A percentile compares a stretch with the other conserved stretches of the same genome.
These are phyloP conservation scores for Ophiostoma triangulosporum DNA, from an alignment of 2,329 filamentous ascomycete species.

Conservation along the genomic window DNA sequence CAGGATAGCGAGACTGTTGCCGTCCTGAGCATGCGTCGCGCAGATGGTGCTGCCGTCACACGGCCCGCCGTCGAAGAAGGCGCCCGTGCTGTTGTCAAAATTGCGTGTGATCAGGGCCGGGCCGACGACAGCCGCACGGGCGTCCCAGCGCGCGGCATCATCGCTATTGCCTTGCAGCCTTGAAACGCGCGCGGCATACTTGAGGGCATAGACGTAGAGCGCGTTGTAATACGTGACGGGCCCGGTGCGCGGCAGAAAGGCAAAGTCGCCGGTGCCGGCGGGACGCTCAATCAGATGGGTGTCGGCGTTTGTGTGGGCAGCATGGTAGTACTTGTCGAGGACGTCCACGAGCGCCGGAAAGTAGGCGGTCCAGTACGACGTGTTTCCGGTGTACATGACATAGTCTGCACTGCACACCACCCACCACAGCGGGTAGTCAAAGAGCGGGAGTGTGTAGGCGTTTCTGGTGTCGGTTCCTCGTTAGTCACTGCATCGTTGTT, in stretches of 20 bases:
- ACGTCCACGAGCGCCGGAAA: slow-evolving; percentile 27
- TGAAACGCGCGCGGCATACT: slow-evolving; percentile 30
- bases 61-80: slow-evolving; percentile 31
- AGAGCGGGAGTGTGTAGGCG: slow-evolving; percentile 32
- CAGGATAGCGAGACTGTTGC: slow-evolving; percentile 34
- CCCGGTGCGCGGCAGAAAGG: slow-evolving; percentile 33
- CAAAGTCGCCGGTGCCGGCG: slow-evolving; percentile 35
- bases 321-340: slow-evolving; percentile 36
- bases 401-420: slow-evolving; percentile 33
- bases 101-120: slow-evolving; percentile 24
- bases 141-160: slow-evolving; percentile 28
- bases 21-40: slow-evolving; percentile 33
- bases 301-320: slow-evolving; percentile 24
- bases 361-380: slow-evolving; percentile 26
- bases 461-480: slow-evolving; percentile 19
- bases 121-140: slow-evolving; percentile 23
- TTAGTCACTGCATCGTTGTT: too few relatives aligned
- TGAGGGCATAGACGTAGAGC: slow-evolving; percentile 33
- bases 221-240: slow-evolving; percentile 39
- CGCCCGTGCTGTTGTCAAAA: slow-evolving; percentile 29
- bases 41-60: slow-evolving; percentile 18
- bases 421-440: slow-evolving; percentile 42
- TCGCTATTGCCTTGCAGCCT: slow-evolving; percentile 16
- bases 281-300: slow-evolving; percentile 29
- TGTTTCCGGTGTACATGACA: slow-evolving; percentile 35